Evolutionary conservation across 208 protist species (phyloP).

Genomic region (Tritrichomonas musculus): DNA sequence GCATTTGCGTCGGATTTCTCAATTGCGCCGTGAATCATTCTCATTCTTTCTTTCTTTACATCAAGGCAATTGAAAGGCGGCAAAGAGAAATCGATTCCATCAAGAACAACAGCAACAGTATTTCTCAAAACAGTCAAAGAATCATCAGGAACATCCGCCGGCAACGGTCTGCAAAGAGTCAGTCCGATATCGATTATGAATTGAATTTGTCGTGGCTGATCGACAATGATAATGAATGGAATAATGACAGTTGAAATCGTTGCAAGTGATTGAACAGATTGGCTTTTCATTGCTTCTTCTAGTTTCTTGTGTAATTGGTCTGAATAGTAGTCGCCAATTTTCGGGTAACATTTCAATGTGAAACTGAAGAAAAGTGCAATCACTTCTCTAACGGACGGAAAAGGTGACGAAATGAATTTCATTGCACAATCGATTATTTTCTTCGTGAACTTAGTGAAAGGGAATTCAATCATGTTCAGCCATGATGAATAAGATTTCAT

Average conservation of each 20-base stretch:
- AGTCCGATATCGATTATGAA: not conserved
- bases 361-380: not conserved
- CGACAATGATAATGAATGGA: not conserved
- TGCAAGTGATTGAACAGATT: not conserved
- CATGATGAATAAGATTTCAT: not conserved
- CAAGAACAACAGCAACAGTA: not conserved
- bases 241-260: not conserved
- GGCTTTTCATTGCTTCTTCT: not conserved
- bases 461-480: not conserved
- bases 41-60: not conserved
- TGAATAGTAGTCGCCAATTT: not conserved
- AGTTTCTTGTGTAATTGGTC: not conserved
- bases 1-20: not conserved
- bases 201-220: not conserved
- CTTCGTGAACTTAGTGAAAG: not conserved
- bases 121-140: not conserved
- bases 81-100: not conserved
- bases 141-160: not conserved
- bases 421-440: not conserved
- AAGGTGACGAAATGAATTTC: not conserved
- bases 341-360: not conserved
- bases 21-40: not conserved
- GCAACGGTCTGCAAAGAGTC: not conserved
- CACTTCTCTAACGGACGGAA: not conserved
- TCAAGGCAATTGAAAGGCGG: not conserved